Evolutionary conservation across 176 grass and related monocot species (phyloP), one percentile per base, ranked within the genome.

Genomic region (Carex parvula): DNA sequence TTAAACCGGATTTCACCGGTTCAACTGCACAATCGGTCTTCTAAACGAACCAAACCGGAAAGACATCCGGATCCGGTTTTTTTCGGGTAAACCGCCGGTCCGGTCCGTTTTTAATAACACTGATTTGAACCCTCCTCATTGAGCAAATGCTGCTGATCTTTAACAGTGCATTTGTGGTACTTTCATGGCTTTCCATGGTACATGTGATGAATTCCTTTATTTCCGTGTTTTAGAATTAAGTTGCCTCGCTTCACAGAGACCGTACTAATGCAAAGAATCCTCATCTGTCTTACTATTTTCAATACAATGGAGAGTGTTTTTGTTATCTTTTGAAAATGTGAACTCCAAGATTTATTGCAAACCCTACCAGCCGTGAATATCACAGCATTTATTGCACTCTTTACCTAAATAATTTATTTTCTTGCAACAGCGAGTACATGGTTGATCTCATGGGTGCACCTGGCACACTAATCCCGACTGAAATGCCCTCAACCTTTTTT

Each of bases 361-460:
- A 55, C 5, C 32, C 14, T 33, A 18, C 3, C 21, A 56, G 12
- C 4, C 44, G 24, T 76, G 71, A 48, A 73, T 52, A 12, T 33
- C 4, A 3, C 32, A 26, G 13, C 48, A 76, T 76, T 76, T 11
- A 30, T 37, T 69, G 33, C 65, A 39, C 33, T 18, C 12, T 26
- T 69, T 69, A 37, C 65, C 71, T 76, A 55, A 52, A 62, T 80
- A 58, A 3, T 20, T 62, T 80, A 60, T 22, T 81, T 63, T 15
- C 44, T 95, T 89, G 52, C 85, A 85, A 84, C 90, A 91, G 85
- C 44, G 93, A 99, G 86, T 99, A 94, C 70, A 99, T 99, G 39
- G 84, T 99, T 84, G 96, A 99, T 89, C 87, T 99, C 54, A 99
- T 99, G 96, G 93, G 96, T 63, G 96, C 93, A 89, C 96, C 96